A percentile compares a stretch with the other conserved stretches of the same genome.
These are phyloP conservation scores for Medicago arabica DNA, from an alignment of 306 rosid species.

Conservation along the genomic window DNA sequence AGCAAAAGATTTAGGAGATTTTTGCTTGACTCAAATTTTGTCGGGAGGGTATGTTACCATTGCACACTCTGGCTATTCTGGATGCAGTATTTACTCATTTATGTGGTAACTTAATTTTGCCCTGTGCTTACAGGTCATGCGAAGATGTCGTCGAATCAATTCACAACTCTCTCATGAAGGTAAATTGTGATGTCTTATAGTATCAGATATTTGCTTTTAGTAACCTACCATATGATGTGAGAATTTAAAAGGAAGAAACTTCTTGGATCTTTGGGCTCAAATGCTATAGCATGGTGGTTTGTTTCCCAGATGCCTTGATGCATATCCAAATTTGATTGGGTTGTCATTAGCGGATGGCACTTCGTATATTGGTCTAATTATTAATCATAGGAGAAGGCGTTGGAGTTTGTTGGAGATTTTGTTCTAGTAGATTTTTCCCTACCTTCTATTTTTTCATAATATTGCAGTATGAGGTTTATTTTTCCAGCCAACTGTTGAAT, in stretches of 20 bases:
- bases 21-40: conserved; percentile 88
- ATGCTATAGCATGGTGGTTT: conserved; percentile 8
- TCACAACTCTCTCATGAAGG: conserved; percentile 85
- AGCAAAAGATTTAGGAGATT: conserved; percentile 94
- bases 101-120: conserved; percentile 4
- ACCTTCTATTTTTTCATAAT: conserved; percentile 10
- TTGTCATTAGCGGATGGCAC: conserved; percentile 13
- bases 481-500: conserved; percentile 31
- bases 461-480: conserved; percentile 27
- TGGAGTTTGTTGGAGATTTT: conserved; percentile 13
- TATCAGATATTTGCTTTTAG: conserved; percentile 12
- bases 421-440: not conserved
- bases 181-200: conserved; percentile 46
- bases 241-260: conserved; percentile 31
- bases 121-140: conserved; percentile 66
- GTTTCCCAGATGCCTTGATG: conserved; percentile 26
- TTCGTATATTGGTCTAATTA: conserved; percentile 24
- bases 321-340: conserved; percentile 28
- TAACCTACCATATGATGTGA: conserved; percentile 16
- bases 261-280: conserved; percentile 34
- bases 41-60: conserved; percentile 82
- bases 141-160: conserved; percentile 96
- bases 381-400: conserved; percentile 28
- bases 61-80: conserved; percentile 21
- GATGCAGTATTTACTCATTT: conserved; percentile 38